phyloP scores from a whole-genome alignment of 495 filamentous ascomycete genomes.

The Xylaria flabelliformis region DNA sequence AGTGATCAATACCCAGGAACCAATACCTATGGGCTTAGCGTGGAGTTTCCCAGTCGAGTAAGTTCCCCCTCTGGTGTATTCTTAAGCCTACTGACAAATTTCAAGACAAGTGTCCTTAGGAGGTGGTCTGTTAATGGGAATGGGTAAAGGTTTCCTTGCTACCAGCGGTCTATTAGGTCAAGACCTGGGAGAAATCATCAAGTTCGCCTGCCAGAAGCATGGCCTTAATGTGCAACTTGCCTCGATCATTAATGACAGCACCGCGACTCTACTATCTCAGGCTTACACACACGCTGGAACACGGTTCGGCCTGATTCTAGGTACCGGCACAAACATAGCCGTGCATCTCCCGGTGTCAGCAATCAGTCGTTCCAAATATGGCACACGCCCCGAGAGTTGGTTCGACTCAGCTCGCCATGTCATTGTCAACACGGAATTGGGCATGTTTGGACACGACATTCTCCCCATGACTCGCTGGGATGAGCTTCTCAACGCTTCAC shows the following conservation, averaged over 20 bases:
- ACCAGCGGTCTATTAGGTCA: constrained; percentile 57
- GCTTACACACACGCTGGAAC: constrained; percentile 74
- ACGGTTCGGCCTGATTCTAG: constrained; percentile 60
- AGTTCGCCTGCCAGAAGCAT: constrained; percentile 51
- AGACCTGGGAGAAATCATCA: constrained; percentile 60
- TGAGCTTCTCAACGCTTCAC: constrained; percentile 62
- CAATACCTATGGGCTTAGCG: constrained; percentile 70
- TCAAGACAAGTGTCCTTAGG: constrained; percentile 76
- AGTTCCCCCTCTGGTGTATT: constrained; percentile 32
- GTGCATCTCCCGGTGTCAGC: constrained; percentile 60
- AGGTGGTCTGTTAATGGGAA: constrained; percentile 76
- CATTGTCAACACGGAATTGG: constrained; percentile 86
- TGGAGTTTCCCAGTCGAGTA: constrained; percentile 92
- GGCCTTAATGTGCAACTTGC: constrained; percentile 67
- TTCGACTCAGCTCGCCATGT: constrained; percentile 60
- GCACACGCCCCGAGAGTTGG: constrained; percentile 60
- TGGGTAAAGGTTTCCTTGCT: constrained; percentile 82
- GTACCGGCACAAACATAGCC: constrained; percentile 63
- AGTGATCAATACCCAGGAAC: constrained; percentile 38
- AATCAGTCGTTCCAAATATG: constrained; percentile 57
- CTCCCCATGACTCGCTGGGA: constrained; percentile 80
- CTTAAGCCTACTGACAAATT: constrained; percentile 28
- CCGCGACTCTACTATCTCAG: constrained; percentile 78
- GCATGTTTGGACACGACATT: constrained; percentile 77
- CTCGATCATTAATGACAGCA: constrained; percentile 85